These are phyloP conservation scores for Coniferiporia weirii DNA, from an alignment of 1,284 basidiomycete species.

Conservation along the genomic window DNA sequence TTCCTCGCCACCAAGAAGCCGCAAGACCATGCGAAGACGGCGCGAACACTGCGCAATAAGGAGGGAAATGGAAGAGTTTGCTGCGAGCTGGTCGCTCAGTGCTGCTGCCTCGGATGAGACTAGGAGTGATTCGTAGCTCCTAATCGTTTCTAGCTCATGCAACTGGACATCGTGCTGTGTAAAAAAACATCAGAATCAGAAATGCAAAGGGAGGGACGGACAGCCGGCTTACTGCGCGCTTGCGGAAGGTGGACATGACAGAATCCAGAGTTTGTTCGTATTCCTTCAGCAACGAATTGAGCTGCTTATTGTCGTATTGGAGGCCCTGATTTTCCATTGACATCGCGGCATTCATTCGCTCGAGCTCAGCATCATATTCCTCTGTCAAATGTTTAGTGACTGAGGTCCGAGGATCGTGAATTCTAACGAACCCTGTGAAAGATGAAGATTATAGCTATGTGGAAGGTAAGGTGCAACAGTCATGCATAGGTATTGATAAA, in stretches of 20 bases:
- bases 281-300: constrained; percentile 87
- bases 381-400: constrained; percentile 44
- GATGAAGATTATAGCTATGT: constrained; percentile 82
- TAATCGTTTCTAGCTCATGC: constrained; percentile 85
- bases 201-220: background rate
- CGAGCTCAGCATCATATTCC: constrained; percentile 89
- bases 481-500: background rate
- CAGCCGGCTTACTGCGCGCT: constrained; percentile 70
- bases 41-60: constrained; percentile 71
- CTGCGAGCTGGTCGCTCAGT: constrained; percentile 54
- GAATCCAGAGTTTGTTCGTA: constrained; percentile 96
- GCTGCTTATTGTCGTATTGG: constrained; percentile 93
- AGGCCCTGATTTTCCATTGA: constrained; percentile 82
- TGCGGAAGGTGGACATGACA: constrained; percentile 92
- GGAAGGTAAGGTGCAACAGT: background rate
- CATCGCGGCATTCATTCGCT: constrained; percentile 83
- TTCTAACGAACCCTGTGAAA: constrained; percentile 66
- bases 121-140: constrained; percentile 86
- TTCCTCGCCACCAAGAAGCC: constrained; percentile 57
- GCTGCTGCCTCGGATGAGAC: constrained; percentile 73
- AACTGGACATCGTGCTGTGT: constrained; percentile 87
- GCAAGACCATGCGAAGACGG: constrained; percentile 69
- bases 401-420: background rate
- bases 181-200: constrained; percentile 9
- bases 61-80: constrained; percentile 60